Conservation (phyloP, 2,329 filamentous ascomycete species). For the Periglandula ipomoeae region DNA sequence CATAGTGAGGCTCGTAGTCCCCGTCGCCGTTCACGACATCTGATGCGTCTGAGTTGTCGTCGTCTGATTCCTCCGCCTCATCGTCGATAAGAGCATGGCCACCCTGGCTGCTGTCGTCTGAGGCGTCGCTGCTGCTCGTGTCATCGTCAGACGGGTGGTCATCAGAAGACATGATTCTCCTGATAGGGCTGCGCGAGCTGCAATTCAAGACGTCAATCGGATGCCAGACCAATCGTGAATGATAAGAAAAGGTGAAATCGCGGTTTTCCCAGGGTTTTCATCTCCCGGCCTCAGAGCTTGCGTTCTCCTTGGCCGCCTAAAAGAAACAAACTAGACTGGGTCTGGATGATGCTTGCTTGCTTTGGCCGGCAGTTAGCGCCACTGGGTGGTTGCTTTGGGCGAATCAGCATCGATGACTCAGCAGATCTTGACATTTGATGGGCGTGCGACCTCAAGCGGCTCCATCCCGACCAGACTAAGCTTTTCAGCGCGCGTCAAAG, state of each 20-base stretch:
- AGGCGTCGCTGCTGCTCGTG: conserved; percentile 4
- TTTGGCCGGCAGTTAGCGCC: too few species aligned
- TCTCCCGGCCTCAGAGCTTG: neutral
- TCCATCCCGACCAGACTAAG: too few species aligned
- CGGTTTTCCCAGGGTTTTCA: neutral
- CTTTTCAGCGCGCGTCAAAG: too few species aligned
- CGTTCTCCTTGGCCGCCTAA: too few species aligned
- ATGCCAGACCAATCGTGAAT: too few species aligned
- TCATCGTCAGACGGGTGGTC: conserved; percentile 1
- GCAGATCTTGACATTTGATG: too few species aligned
- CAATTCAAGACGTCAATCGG: neutral
- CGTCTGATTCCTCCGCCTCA: conserved; percentile 9
- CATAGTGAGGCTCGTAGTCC: neutral
- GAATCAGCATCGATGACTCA: too few species aligned
- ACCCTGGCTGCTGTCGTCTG: neutral
- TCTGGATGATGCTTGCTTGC: neutral
- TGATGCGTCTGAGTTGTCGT: neutral
- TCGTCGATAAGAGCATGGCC: conserved; percentile 7
- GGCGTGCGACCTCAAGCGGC: too few species aligned
- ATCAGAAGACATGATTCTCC: neutral
- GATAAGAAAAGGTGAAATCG: neutral
- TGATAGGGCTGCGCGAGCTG: neutral
- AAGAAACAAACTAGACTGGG: too few species aligned
- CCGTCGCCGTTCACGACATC: neutral
- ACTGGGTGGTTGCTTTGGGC: too few species aligned